Evolutionary conservation across 345 rosid genomes (phyloP), one percentile per base, ranked within the genome.

Genomic region (Geranium brycei): DNA sequence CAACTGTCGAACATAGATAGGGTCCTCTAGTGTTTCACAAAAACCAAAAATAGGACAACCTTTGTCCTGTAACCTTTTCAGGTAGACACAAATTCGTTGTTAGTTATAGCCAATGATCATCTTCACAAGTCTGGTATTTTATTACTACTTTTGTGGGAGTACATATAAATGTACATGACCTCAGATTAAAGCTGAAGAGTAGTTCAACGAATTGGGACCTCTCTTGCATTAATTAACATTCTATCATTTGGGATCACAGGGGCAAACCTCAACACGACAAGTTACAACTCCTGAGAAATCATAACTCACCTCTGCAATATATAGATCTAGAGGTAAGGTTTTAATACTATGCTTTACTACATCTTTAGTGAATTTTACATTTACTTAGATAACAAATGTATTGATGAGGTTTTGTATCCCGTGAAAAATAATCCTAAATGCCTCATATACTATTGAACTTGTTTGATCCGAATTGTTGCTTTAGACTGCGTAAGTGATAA

Each of bases 301-400:
- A 65, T 64, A 77, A 62, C 66, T 83, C 99, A 63, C 93, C 87
- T 23, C 81, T 93, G 11, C 80, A 91, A 76, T 76, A 76, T 62
- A 75, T 85, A 40, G 87, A 90, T 69, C 80, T 93, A 68, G 84
- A 78, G 78, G 99, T 93, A 76, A 82, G 28, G 85, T 72, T 57
- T 51, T 19, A 31, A 11, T 18, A 23, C 57, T 41, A 19, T 60
- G 19, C 38, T 15, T 62, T 7, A 23, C 51, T 30, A 14, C 28
- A 38, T 18, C 17, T 28, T 40, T 55, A 19, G 13, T 59, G 55
- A 8, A 65, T 41, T 15, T 57, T 53, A 57, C 15, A 7, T 35
- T 7, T 4, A 4, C 10, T 35, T 35, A 35, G 5, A 4, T 7
- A 35, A 35, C 41, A 35, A 35, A 7, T 35, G 10, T 35, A 35